Percentiles rank a stretch among this genome's conserved stretches.
These are phyloP conservation scores for Penicillium sp. DNA, from an alignment of 2,329 filamentous ascomycete species.

Conservation along the genomic window DNA sequence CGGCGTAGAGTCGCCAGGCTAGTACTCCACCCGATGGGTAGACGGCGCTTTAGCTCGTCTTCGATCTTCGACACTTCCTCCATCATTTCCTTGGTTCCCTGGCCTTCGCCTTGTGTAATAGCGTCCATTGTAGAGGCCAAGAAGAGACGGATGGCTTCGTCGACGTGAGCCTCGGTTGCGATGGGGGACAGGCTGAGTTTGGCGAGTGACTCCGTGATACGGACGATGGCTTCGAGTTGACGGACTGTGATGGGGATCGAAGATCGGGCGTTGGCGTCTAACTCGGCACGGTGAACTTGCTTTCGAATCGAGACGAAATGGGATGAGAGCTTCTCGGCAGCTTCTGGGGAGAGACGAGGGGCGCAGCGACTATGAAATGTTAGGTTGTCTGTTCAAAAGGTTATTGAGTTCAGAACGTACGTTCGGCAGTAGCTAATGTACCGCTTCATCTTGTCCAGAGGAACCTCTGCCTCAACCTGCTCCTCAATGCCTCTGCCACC, in stretches of 20 bases:
- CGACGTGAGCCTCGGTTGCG: conserved; percentile 88
- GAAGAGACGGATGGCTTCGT: conserved; percentile 97
- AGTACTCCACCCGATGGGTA: conserved; percentile 96
- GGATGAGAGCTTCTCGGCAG: conserved; percentile 92
- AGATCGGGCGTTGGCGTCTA: conserved; percentile 86
- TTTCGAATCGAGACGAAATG: conserved; percentile 96
- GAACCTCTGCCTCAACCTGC: conserved; percentile 82
- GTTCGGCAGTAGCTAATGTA: conserved; percentile 98
- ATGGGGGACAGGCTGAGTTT: conserved; percentile 86
- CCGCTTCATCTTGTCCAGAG: conserved; percentile 94
- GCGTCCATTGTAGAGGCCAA: conserved; percentile 97
- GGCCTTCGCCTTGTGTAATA: conserved; percentile 84
- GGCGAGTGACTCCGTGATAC: conserved; percentile 93
- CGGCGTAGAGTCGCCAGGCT: conserved; percentile 82
- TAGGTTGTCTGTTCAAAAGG: not conserved
- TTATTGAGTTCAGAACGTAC: conserved; percentile 57
- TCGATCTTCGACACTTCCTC: conserved; percentile 88
- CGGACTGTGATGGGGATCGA: conserved; percentile 97
- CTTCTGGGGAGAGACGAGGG: conserved; percentile 85
- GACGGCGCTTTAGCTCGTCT: conserved; percentile 80
- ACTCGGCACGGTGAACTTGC: conserved; percentile 89
- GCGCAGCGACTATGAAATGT: conserved; percentile 70
- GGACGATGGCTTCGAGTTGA: conserved; percentile 94
- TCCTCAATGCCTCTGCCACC: conserved; percentile 83
- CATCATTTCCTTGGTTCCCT: conserved; percentile 85